A percentile compares a stretch with the other conserved stretches of the same genome.
These are phyloP conservation scores for Atkinsonella texensis DNA, from an alignment of 2,329 filamentous ascomycete species.

Conservation along the genomic window DNA sequence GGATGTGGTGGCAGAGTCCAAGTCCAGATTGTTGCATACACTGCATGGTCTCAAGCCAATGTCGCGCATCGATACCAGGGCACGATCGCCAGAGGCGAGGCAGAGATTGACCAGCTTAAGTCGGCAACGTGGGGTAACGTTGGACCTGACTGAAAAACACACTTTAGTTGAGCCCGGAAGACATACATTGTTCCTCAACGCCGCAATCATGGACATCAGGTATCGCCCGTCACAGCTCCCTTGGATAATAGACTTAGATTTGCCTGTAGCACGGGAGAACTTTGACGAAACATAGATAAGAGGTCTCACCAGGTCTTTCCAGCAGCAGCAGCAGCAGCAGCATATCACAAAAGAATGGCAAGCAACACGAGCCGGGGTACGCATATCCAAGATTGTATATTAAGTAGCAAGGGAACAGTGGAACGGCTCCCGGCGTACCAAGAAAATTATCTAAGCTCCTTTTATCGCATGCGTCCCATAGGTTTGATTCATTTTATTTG, in stretches of 20 bases:
- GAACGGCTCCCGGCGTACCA: not conserved
- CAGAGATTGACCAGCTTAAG: constrained; percentile 11
- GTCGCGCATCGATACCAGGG: constrained; percentile 10
- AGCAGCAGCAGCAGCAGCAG: not conserved
- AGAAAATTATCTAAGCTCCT: not conserved
- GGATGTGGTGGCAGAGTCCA: constrained; percentile 28
- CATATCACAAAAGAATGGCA: too few relatives aligned
- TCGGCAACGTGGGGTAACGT: constrained; percentile 18
- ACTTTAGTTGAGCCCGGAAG: constrained; percentile 22
- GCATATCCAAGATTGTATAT: not conserved
- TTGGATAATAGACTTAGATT: constrained; percentile 40
- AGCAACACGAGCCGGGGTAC: too few relatives aligned
- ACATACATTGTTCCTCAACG: constrained; percentile 50
- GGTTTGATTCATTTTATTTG: constrained; percentile 1
- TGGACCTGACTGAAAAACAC: constrained; percentile 26
- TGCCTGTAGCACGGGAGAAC: constrained; percentile 14
- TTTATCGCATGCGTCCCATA: not conserved
- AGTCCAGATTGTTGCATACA: constrained; percentile 22
- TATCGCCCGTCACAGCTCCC: constrained; percentile 33
- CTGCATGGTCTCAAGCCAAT: constrained; percentile 17
- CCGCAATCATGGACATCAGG: constrained; percentile 35
- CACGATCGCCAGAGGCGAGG: constrained; percentile 7
- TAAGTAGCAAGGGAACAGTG: constrained; percentile 3
- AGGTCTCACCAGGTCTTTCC: not conserved
- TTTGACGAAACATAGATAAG: not conserved